Evolutionary conservation across 306 rosid genomes (phyloP).

Genomic region (Malus orientalis): DNA sequence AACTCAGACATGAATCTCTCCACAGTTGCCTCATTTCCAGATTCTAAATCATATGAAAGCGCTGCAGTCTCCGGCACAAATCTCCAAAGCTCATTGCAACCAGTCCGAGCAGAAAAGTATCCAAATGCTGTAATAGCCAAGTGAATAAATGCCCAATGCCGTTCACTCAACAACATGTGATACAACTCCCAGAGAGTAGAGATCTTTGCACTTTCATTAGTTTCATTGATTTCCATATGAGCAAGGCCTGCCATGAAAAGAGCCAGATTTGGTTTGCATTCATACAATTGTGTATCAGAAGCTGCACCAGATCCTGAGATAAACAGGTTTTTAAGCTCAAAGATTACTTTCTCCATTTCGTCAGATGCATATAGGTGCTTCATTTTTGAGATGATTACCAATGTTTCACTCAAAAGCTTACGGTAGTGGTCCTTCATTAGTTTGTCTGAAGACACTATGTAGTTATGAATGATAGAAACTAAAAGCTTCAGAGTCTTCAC

Average conservation of each 20-base stretch:
- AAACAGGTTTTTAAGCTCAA: slow-evolving; percentile 57
- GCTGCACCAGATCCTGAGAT: slow-evolving; percentile 49
- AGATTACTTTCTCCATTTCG: slow-evolving; percentile 59
- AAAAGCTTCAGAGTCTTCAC: slow-evolving; percentile 60
- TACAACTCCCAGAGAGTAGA: slow-evolving; percentile 51
- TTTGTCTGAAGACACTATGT: slow-evolving; percentile 40
- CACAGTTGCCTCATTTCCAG: slow-evolving; percentile 45
- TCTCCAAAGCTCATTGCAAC: slow-evolving; percentile 66
- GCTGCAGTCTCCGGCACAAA: slow-evolving; percentile 74
- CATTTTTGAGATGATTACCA: slow-evolving; percentile 52
- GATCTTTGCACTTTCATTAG: slow-evolving; percentile 45
- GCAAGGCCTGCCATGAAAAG: slow-evolving; percentile 62
- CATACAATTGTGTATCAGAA: slow-evolving; percentile 29
- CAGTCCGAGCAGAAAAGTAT: slow-evolving; percentile 55
- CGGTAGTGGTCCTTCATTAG: slow-evolving; percentile 40
- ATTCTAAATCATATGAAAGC: slow-evolving; percentile 58
- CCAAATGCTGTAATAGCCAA: slow-evolving; percentile 72
- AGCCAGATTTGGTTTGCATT: slow-evolving; percentile 81
- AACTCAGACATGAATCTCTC: slow-evolving; percentile 61
- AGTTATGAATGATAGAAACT: slow-evolving; percentile 38
- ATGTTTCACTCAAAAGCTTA: slow-evolving; percentile 61
- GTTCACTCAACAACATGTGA: slow-evolving; percentile 71
- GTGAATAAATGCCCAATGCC: slow-evolving; percentile 78
- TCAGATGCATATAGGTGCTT: slow-evolving; percentile 41
- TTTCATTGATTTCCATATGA: slow-evolving; percentile 52